Percentiles rank a stretch among this genome's conserved stretches.
Conservation (phyloP, 495 filamentous ascomycete species). For the Paragyromitra xinjiangensis region DNA sequence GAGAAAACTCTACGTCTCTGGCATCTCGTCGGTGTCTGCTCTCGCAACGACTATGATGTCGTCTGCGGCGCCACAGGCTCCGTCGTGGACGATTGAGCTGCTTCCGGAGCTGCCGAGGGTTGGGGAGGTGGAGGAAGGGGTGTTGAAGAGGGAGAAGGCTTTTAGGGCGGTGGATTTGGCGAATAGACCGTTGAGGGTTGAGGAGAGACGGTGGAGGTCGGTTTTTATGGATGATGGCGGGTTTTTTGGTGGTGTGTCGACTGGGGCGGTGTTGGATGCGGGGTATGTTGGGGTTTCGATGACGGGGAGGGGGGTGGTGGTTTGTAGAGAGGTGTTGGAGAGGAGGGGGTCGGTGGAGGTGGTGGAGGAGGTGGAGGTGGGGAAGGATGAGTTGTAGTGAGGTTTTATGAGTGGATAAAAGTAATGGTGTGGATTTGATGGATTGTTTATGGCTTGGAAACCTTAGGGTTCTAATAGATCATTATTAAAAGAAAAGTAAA, state of each 20-base stretch:
- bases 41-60: constrained; percentile 36
- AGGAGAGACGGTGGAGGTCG: constrained; percentile 54
- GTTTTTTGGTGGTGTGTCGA: constrained; percentile 47
- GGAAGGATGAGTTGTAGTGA: constrained; percentile 50
- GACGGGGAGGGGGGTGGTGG: constrained; percentile 45
- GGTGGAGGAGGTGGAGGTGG: constrained; percentile 27
- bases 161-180: constrained; percentile 44
- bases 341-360: constrained; percentile 20
- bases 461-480: background rate
- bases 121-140: constrained; percentile 31
- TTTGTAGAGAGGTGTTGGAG: constrained; percentile 46
- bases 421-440: constrained; percentile 4
- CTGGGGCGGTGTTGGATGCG: constrained; percentile 44
- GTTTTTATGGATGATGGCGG: constrained; percentile 56
- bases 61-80: background rate
- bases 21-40: constrained; percentile 9
- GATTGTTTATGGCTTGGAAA: background rate
- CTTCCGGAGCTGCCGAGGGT: constrained; percentile 27
- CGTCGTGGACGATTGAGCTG: constrained; percentile 49
- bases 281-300: constrained; percentile 53
- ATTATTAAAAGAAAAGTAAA: too few relatives aligned
- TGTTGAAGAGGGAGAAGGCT: constrained; percentile 40
- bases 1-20: constrained; percentile 30
- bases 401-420: background rate
- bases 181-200: constrained; percentile 46